These are phyloP conservation scores for Mycosphaerelloides madeirae DNA, from an alignment of 2,329 filamentous ascomycete species.

Conservation along the genomic window DNA sequence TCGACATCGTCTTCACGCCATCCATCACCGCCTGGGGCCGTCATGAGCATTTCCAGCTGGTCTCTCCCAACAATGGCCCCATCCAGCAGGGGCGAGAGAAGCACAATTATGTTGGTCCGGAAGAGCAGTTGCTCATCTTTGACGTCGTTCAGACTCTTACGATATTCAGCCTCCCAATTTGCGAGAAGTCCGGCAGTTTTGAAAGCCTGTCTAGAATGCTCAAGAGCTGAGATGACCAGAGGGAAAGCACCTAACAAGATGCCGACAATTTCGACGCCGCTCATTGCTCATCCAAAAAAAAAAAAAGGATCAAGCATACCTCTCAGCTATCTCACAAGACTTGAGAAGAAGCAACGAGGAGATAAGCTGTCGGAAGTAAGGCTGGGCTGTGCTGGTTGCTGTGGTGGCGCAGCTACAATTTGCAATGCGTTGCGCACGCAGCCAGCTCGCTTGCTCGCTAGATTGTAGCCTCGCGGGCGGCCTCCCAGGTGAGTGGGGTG, in stretches of 20 bases:
- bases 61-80: background rate
- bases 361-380: too few species aligned
- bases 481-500: too few species aligned
- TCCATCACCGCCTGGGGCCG: background rate
- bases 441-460: too few species aligned
- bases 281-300: slow-evolving; percentile 1
- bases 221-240: slow-evolving; percentile 6
- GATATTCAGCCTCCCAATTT: slow-evolving; percentile 7
- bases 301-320: background rate
- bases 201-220: slow-evolving; percentile 5
- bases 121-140: slow-evolving; percentile 12
- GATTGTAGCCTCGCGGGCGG: too few species aligned
- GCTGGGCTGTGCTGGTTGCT: too few species aligned
- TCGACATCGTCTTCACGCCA: slow-evolving; percentile 4
- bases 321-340: too few species aligned
- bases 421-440: too few species aligned
- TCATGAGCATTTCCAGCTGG: background rate
- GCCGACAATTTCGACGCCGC: slow-evolving; percentile 11
- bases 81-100: slow-evolving; percentile 3
- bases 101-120: background rate
- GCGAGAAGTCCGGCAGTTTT: background rate
- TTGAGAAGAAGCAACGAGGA: too few species aligned
- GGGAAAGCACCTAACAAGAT: slow-evolving; percentile 11
- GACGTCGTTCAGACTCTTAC: slow-evolving; percentile 5
- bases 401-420: too few species aligned